Evolutionary conservation across 2,329 filamentous ascomycete genomes (phyloP), one percentile per base, ranked within the genome.

Genomic region (Sordariomycetes sp.): DNA sequence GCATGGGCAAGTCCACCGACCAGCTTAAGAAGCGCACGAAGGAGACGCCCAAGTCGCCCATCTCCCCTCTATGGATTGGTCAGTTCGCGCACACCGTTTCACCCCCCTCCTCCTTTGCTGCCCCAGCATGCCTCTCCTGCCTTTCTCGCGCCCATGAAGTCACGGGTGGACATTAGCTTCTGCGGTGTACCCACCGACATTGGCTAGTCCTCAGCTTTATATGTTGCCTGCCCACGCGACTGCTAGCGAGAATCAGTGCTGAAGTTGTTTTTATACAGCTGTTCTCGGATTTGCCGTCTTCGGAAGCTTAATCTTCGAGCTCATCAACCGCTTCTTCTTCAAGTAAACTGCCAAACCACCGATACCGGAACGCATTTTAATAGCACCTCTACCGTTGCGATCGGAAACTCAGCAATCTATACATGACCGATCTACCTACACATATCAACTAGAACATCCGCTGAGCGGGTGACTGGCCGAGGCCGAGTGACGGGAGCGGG

Each of bases 1-100:
- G 85, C 68, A 86, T 87, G 70, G 89, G 89, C 72, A 90, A 89
- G 74, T 78, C 83, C n/a, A 78, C 82, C 59, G 74, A 74, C 25
- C 78, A 83, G 61, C 69, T 85, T 64, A 85, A 85, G 77, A 81
- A 82, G 73, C 73, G 73, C 61, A 65, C 63, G 64, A 81, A 84
- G 75, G 76, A 80, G 65, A 64, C 71, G 59, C 61, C 69, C 58
- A 84, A 84, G 76, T 78, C 80, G 58, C 78, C 82, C 62, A 79
- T 87, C 66, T 84, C 82, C 34, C 75, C 78, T n/a, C 66, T 85
- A 61, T 84, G 81, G 81, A 70, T 87, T 36, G 73, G 84, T 86
- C 74, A 62, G 75, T 71, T n/a, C 42, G 42, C 35, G 42, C 28
- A 5, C 17, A 5, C 13, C n/a, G n/a, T n/a, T n/a, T n/a, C n/a